Evolutionary conservation across 768 basidiomycete genomes (phyloP).

Genomic region (Dioszegia aurantiaca): DNA sequence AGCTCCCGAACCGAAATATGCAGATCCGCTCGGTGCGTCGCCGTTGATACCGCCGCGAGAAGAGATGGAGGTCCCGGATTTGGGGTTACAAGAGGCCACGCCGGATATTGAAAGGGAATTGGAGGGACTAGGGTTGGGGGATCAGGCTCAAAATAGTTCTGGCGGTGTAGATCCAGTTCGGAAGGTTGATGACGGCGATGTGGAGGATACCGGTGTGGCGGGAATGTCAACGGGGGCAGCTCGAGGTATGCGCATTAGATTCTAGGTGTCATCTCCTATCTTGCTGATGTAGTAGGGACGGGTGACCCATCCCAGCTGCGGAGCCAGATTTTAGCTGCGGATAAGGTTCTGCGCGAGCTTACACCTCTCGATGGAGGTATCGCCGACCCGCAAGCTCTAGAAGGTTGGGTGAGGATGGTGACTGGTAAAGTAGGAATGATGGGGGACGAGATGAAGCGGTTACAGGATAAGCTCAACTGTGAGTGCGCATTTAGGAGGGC

Average conservation of each 20-base stretch:
- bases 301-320: constrained; percentile 14
- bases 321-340: constrained; percentile 48
- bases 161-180: too few relatives aligned
- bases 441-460: constrained; percentile 73
- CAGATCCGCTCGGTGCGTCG: constrained; percentile 40
- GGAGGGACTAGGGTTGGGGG: constrained; percentile 23
- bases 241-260: too few relatives aligned
- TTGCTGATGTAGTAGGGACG: too few relatives aligned
- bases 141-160: too few relatives aligned
- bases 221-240: too few relatives aligned
- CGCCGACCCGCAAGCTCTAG: constrained; percentile 65
- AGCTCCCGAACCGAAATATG: constrained; percentile 12
- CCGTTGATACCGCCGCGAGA: constrained; percentile 6
- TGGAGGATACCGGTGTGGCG: too few relatives aligned
- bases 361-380: constrained; percentile 67
- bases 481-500: too few relatives aligned
- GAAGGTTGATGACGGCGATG: too few relatives aligned
- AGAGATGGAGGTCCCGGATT: background rate
- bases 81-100: constrained; percentile 6
- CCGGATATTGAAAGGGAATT: constrained; percentile 7
- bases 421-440: constrained; percentile 69
- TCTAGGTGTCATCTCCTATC: too few relatives aligned
- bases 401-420: constrained; percentile 68
- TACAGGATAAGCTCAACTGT: constrained; percentile 73
- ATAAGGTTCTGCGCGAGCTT: constrained; percentile 65